Evolutionary conservation across 768 basidiomycete genomes (phyloP).

Genomic region (Tulasnella sp.): DNA sequence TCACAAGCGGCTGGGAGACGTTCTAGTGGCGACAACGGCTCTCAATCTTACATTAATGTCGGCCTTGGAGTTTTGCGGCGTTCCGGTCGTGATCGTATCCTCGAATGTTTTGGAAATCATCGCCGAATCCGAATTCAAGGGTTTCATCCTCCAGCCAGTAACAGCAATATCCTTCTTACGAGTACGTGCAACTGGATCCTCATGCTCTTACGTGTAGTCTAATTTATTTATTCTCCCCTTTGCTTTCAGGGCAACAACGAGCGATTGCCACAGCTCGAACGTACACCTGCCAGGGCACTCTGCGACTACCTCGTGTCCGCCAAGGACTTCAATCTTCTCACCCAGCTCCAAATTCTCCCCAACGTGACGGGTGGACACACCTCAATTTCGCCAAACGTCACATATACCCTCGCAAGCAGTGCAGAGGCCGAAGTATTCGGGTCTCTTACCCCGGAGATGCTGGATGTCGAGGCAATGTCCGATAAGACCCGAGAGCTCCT

Average conservation of each 20-base stretch:
- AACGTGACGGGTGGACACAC: background rate
- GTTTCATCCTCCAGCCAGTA: background rate
- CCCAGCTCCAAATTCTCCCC: background rate
- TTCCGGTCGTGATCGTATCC: background rate
- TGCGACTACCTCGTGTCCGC: background rate
- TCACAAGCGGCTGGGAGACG: background rate
- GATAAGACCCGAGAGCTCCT: background rate
- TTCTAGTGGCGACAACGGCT: background rate
- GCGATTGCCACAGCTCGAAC: background rate
- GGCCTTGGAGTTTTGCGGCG: background rate
- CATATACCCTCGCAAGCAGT: background rate
- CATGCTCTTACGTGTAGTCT: background rate
- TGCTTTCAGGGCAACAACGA: background rate
- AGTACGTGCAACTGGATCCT: background rate
- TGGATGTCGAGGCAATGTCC: background rate
- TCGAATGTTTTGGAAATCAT: background rate
- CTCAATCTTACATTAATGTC: background rate
- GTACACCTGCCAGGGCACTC: background rate
- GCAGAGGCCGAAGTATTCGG: background rate
- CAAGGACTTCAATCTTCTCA: conserved; percentile 1
- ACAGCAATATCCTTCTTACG: background rate
- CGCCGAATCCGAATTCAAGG: background rate
- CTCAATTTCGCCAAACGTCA: background rate
- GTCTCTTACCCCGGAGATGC: background rate
- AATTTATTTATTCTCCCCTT: background rate